Conservation (phyloP, 106 monocot species). For the Alisma plantagoaquatica region DNA sequence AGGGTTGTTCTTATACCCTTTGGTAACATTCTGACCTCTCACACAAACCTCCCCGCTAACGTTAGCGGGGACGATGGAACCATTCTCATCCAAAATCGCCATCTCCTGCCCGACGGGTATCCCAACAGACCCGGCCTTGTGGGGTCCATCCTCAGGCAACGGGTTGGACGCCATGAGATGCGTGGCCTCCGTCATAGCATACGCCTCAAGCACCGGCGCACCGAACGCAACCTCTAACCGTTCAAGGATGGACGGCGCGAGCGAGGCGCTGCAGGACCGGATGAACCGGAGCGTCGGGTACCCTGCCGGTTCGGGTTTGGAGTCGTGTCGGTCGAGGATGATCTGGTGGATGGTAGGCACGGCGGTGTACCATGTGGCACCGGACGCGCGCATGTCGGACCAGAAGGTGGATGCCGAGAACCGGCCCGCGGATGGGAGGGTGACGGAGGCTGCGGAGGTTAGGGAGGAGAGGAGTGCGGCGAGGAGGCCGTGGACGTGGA, state of each 20-base stretch:
- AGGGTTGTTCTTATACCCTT: slow-evolving; percentile 71
- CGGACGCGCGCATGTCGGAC: slow-evolving; percentile 49
- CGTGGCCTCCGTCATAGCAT: slow-evolving; percentile 96
- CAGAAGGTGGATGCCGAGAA: slow-evolving; percentile 95
- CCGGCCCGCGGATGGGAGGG: slow-evolving; percentile 52
- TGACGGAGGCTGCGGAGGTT: slow-evolving; percentile 40
- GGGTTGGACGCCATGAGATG: slow-evolving; percentile 85
- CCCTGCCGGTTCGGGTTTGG: slow-evolving; percentile 36
- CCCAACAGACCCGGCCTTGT: slow-evolving; percentile 78
- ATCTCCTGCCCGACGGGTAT: slow-evolving; percentile 61
- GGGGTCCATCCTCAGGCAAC: slow-evolving; percentile 56
- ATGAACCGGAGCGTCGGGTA: slow-evolving; percentile 87
- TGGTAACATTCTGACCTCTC: slow-evolving; percentile 74
- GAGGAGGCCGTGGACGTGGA: slow-evolving; percentile 94
- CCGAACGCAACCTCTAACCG: slow-evolving; percentile 56
- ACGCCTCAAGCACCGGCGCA: slow-evolving; percentile 89
- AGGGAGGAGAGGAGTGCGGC: slow-evolving; percentile 65
- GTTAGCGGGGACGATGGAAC: slow-evolving; percentile 7
- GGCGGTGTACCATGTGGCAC: slow-evolving; percentile 96
- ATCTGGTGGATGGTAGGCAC: slow-evolving; percentile 97
- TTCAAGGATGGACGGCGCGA: slow-evolving; percentile 57
- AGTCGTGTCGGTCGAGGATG: slow-evolving; percentile 66
- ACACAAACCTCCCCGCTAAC: slow-evolving; percentile 75
- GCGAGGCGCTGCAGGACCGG: slow-evolving; percentile 90
- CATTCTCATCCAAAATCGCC: slow-evolving; percentile 55